Base-by-base conservation (phyloP, 495 filamentous ascomycete species). In the Daldinia vernicosa region DNA sequence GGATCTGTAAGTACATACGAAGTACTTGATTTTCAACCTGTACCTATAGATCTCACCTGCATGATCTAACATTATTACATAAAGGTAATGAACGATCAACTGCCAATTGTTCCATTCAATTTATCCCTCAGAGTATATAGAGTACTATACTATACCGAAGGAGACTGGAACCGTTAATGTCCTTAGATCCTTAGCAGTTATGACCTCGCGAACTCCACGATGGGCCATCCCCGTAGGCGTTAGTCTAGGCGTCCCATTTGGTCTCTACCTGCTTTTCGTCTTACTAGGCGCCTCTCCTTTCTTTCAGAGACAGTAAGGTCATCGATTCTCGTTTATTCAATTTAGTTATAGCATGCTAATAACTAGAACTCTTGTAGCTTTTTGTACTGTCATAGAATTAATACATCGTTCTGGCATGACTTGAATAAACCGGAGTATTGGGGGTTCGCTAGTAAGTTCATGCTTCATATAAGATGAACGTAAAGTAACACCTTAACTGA, bases 331-430 rank as follows among this genome's bases (percentile, higher is more conserved):
- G 33, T n/a, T 67, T 35, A 59, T 52, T 40, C 51, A 37, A 43
- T 40, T 22, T 24, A 47, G 24, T 39, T 57, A 63, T 69, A 35
- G 71, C 66, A 35, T 9, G 35, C 53, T 72, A 53, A 22, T 59
- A 17, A 7, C 9, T 33, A 9, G 26, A 9, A 30, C 6, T 0
- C 4, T 30, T 28, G 45, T 72, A 95, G 93, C 68, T 89, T 88
- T 22, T 77, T 97, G 15, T 97, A 96, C 78, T 89, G 88, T 14
- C 89, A 96, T 76, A 89, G 89, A 45, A 60, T 95, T 63, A 87
- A 93, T 67, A 89, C 90, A 0, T 77, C 85, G 12, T 85, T 86
- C 71, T 93, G 89, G 87, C 81, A 90, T 57, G 84, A 95, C 75
- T 59, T 92, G 37, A 89, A 93, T 67, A 80, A 87, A 30, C 89